Base-by-base conservation (phyloP, 2,329 filamentous ascomycete species). In the Ophiostoma tasmaniense region DNA sequence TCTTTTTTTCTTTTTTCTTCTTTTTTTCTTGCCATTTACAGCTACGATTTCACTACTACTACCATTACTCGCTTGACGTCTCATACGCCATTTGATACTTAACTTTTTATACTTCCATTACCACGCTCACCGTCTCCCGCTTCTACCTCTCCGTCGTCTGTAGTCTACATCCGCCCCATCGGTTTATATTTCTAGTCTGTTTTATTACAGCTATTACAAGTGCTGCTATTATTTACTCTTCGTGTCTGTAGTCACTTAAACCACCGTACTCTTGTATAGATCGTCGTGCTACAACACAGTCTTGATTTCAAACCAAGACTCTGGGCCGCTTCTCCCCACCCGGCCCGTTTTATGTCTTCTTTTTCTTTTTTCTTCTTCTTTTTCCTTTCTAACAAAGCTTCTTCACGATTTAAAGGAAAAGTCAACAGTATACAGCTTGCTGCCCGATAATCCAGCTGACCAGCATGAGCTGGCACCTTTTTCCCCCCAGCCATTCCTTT, bases 391-490 rank as follows among this genome's bases (percentile, higher is more conserved):
- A 61, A 30, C 33, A 45, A 7, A 45, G 20, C 42, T 22, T 45
- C 37, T 50, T 45, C 6, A 30, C 22, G 20, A 22, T 39, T 64
- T 39, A 22, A 4, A 13, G n/a, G n/a, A n/a, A n/a, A n/a, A n/a
- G n/a, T n/a, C 50, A 50, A 17, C 35, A 52, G 3, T 25, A 62
- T n/a, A 28, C 69, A 61, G 22, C 33, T 64, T 64, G 61, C 61
- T 64, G 61, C 61, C 61, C 61, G 33, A 64, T 25, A n/a, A 14
- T 39, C n/a, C 59, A 42, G 42, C 66, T 45, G 66, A 39, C 64
- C 69, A 70, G 50, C 66, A 68, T 72, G 71, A 65, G 68, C 64
- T 70, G 68, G 68, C 67, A 28, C 66, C 66, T n/a, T 28, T 35
- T 67, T 65, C 65, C 35, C 65, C 39, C 67, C 61, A 67, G 67